Evolutionary conservation across 257 asterid genomes (phyloP), one percentile per base, ranked within the genome.

Genomic region (Phtheirospermum japonicum): DNA sequence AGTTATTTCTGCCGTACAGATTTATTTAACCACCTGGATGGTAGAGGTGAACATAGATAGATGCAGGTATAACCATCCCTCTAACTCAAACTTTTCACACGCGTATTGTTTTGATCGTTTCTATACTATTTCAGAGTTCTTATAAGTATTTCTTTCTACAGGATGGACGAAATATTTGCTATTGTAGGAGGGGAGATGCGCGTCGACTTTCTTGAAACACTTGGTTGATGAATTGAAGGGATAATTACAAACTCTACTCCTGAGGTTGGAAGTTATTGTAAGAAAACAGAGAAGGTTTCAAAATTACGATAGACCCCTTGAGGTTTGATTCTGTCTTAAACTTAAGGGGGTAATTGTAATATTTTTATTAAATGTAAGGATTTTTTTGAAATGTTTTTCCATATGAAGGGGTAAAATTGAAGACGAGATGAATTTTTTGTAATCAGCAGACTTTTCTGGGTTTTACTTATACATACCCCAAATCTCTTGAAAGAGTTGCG

Each of bases 11-110:
- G 51, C 28, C 6, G 31, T 64, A 63, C 84, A 89, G 91, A 80
- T 86, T 52, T 85, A 85, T 73, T 23, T 87, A 13, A 90, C 93
- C 48, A 85, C 89, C 45, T 83, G 88, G 97, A 65, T 83, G 63
- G 80, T 77, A 65, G 97, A 90, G 71, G 90, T 80, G 75, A 83
- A 83, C 75, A 78, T 90, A 19, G 86, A 83, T 62, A 76, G 69
- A 69, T 63, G 57, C 85, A 85, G 89, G 96, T 85, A 79, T 46
- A 39, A 43, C 16, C 49, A 33, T 42, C 58, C 36, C 20, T 14
- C 37, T 17, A 6, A 37, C 55, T 18, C 19, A 7, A 40, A 60
- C 30, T 20, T n/a, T 14, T 34, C 32, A 37, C n/a, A n/a, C n/a
- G n/a, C n/a, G n/a, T n/a, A 31, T 1, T 43, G 64, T 34, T 16